A percentile compares a stretch with the other conserved stretches of the same genome.
These are phyloP conservation scores for Phytopythium helicoides DNA, from an alignment of 352 stramenopile species.

Conservation along the genomic window DNA sequence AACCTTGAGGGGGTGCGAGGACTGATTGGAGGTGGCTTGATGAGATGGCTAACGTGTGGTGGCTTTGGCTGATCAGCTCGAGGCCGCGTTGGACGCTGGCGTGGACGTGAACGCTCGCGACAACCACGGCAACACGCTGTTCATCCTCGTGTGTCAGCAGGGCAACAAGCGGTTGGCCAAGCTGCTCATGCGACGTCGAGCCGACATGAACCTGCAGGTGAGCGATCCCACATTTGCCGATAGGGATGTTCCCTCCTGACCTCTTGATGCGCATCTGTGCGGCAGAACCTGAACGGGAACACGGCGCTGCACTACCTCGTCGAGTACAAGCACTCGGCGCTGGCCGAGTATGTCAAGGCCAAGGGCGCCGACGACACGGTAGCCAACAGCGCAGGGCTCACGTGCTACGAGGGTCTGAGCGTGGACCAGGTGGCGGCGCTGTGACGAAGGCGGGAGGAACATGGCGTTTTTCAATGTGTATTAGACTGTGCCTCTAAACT, in stretches of 20 bases:
- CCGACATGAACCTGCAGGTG: slow-evolving; percentile 91
- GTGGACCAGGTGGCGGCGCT: slow-evolving; percentile 42
- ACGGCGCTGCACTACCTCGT: slow-evolving; percentile 95
- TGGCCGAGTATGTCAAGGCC: slow-evolving; percentile 92
- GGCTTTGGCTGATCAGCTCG: slow-evolving; percentile 40
- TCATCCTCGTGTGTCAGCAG: slow-evolving; percentile 94
- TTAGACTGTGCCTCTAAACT: slow-evolving; percentile 1
- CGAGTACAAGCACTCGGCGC: slow-evolving; percentile 89
- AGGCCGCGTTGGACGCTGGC: slow-evolving; percentile 86
- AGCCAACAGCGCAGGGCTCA: slow-evolving; percentile 89
- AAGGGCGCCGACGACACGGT: slow-evolving; percentile 94
- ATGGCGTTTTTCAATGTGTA: neutral
- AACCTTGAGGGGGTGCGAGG: slow-evolving; percentile 67
- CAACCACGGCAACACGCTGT: slow-evolving; percentile 94
- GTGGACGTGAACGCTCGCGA: slow-evolving; percentile 90
- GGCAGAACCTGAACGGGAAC: slow-evolving; percentile 93
- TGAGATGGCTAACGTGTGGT: slow-evolving; percentile 3
- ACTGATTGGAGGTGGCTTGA: neutral
- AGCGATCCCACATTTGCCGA: no score
- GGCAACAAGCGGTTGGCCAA: slow-evolving; percentile 95
- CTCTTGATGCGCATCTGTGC: neutral
- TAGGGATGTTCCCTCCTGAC: no score
- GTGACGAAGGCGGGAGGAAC: slow-evolving; percentile 11
- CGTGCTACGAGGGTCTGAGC: slow-evolving; percentile 93
- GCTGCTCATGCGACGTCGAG: slow-evolving; percentile 91